Base-by-base conservation (phyloP, 1,284 basidiomycete genomes). In the Chondrostereum purpureum region DNA sequence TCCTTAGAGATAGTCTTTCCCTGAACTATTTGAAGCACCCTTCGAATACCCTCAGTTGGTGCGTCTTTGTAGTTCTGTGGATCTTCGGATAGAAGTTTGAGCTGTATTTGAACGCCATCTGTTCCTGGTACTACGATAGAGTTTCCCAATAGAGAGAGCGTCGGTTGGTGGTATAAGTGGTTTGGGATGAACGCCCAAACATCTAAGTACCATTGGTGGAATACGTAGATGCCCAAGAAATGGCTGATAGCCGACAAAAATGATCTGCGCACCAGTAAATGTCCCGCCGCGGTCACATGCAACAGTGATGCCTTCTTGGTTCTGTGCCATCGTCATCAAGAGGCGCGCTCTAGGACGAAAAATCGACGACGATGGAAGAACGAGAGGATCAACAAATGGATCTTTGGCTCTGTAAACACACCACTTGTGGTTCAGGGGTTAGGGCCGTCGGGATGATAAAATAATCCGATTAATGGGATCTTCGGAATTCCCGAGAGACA, bases 21-120 rank as follows among this genome's bases (percentile, higher is more conserved):
- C 1, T 73, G 73, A 2, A 77, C 70, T 16, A 66, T 68, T 61
- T 86, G 81, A 1, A 88, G 67, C 2, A 86, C 73, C 10, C 84
- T 66, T 2, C 85, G 64, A 43, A 86, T 78, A 3, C 81, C 84
- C 60, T 83, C 81, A 0, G 78, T 82, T 0, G 84, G 84, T 1
- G 85, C 84, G 63, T 88, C 85, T 12, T 64, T 57, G 60, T 88
- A 88, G 59, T 84, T 83, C 8, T 31, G 34, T 13, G 41, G 45
- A 23, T 47, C 40, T 38, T 43, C 40, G 11, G 41, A 43, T 11
- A 47, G 22, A 5, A 43, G 18, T 35, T 43, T 43, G 8, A 43
- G 33, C 17, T 39, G 45, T 3, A 42, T 35, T 27, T 42, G 40
- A 16, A 43, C 35, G 16, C 45, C 45, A n/a, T 12, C 23, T n/a